Percentiles rank a stretch among this genome's conserved stretches.
Evolutionary conservation across 768 basidiomycete species (phyloP).

Genomic region (Mycena galopus): DNA sequence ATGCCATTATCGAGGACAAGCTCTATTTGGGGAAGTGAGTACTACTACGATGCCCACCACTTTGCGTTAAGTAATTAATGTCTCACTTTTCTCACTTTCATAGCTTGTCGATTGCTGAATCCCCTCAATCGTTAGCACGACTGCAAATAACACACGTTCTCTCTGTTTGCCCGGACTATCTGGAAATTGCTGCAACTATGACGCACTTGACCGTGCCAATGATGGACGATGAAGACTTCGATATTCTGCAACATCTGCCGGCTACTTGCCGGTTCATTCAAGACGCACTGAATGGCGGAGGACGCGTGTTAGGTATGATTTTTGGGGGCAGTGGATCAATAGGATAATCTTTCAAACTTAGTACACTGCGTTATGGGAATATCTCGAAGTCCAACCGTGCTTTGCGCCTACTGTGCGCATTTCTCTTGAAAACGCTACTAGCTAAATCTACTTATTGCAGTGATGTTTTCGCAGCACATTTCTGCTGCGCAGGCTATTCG

Average conservation of each 20-base stretch:
- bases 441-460: conserved; percentile 31
- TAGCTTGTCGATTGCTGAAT: conserved; percentile 51
- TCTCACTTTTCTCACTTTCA: background rate
- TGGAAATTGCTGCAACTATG: conserved; percentile 41
- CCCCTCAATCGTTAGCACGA: conserved; percentile 43
- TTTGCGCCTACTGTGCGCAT: conserved; percentile 55
- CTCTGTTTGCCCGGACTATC: conserved; percentile 52
- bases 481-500: conserved; percentile 48
- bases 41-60: background rate
- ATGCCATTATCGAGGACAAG: conserved; percentile 45
- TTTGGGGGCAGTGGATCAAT: background rate
- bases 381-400: conserved; percentile 61
- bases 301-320: conserved; percentile 50
- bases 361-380: conserved; percentile 68
- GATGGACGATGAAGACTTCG: conserved; percentile 36
- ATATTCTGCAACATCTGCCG: conserved; percentile 63
- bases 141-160: conserved; percentile 54
- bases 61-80: background rate
- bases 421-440: background rate
- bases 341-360: background rate
- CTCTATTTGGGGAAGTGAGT: conserved; percentile 54
- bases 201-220: conserved; percentile 22
- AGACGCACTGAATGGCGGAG: conserved; percentile 52
- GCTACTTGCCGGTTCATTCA: conserved; percentile 61
- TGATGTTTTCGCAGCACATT: conserved; percentile 50